phyloP scores from a whole-genome alignment of 1,139 yeast species.

The Candida gigantensis region DNA sequence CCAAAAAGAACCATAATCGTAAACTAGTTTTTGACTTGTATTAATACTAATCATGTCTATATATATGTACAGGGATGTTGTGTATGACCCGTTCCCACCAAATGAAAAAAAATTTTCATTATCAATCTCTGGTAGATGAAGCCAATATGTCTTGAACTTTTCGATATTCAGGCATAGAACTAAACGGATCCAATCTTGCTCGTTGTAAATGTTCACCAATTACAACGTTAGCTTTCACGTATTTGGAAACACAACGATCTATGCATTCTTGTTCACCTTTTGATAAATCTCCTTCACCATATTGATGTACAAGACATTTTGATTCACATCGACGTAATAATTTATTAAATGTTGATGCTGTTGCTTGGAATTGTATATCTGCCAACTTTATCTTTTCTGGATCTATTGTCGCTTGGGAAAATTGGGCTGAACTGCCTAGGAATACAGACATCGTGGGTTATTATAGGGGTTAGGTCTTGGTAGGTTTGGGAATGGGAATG shows the following conservation, averaged over 20 bases:
- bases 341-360: constrained; percentile 64
- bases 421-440: constrained; percentile 48
- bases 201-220: constrained; percentile 53
- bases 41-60: too few relatives aligned
- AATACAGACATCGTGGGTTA: constrained; percentile 58
- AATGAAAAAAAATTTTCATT: too few relatives aligned
- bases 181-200: constrained; percentile 31
- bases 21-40: too few relatives aligned
- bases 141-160: constrained; percentile 21
- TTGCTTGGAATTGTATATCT: constrained; percentile 72
- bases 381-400: constrained; percentile 71
- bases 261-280: constrained; percentile 78
- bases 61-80: too few relatives aligned
- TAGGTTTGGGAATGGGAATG: background rate
- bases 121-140: background rate
- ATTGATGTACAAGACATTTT: constrained; percentile 74
- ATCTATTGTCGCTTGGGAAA: constrained; percentile 50
- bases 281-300: constrained; percentile 76
- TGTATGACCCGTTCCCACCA: too few relatives aligned
- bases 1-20: too few relatives aligned
- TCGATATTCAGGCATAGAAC: constrained; percentile 42
- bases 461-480: background rate
- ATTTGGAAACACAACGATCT: constrained; percentile 78
- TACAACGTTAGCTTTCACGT: constrained; percentile 60
- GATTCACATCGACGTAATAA: constrained; percentile 57